A percentile compares a stretch with the other conserved stretches of the same genome.
Conservation (phyloP, 1,284 basidiomycete species). For the Ustilago lituana region DNA sequence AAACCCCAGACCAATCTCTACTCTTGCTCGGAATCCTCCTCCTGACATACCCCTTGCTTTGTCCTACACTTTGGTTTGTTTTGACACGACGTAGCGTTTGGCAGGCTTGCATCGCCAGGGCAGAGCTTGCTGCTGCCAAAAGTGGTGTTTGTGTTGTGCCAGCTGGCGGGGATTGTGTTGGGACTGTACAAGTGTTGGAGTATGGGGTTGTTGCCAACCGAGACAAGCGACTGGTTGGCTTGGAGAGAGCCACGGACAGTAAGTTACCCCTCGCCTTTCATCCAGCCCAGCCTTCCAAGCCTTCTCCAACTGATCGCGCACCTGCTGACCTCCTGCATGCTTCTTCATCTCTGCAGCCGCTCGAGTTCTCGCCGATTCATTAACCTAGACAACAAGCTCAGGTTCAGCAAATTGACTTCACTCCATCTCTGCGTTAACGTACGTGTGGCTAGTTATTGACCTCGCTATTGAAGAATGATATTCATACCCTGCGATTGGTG, state of each 20-base stretch:
- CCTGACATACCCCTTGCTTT: too few relatives aligned
- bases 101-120: constrained; percentile 48
- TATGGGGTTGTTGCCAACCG: constrained; percentile 66
- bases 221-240: constrained; percentile 65
- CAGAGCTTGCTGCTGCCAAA: constrained; percentile 59
- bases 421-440: too few relatives aligned
- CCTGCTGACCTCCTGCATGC: too few relatives aligned
- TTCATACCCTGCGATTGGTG: constrained; percentile 6
- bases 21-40: too few relatives aligned
- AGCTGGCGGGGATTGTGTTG: constrained; percentile 52
- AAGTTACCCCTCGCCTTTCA: too few relatives aligned
- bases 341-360: constrained; percentile 18
- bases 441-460: too few relatives aligned
- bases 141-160: constrained; percentile 54
- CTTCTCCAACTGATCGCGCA: background rate
- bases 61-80: too few relatives aligned
- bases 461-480: background rate
- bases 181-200: constrained; percentile 66
- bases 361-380: constrained; percentile 46
- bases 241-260: constrained; percentile 59
- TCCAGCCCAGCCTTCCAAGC: background rate
- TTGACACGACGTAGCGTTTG: constrained; percentile 41
- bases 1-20: too few relatives aligned
- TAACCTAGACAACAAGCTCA: background rate
- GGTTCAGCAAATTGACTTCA: too few relatives aligned